Percentiles rank a stretch among this genome's conserved stretches.
These are phyloP conservation scores for Kitagawia praeruptora DNA, from an alignment of 129 eudicot genomes.

Conservation along the genomic window DNA sequence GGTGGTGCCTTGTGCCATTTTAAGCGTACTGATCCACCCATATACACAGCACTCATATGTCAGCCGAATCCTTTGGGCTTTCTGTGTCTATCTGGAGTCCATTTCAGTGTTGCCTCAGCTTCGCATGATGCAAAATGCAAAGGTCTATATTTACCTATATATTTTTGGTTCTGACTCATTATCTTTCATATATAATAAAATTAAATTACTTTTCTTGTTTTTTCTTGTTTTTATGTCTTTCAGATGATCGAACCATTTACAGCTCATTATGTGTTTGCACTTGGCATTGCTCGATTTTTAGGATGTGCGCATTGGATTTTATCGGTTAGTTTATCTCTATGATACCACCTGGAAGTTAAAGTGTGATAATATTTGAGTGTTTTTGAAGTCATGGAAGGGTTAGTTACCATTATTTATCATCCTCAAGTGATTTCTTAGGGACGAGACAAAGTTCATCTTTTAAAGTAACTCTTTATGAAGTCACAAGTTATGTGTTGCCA, in stretches of 20 bases:
- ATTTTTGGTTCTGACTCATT: background rate
- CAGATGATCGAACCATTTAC: constrained; percentile 94
- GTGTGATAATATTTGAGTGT: background rate
- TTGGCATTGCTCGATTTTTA: constrained; percentile 80
- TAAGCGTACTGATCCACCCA: constrained; percentile 58
- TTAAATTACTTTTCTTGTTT: background rate
- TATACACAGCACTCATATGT: constrained; percentile 27
- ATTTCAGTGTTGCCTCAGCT: constrained; percentile 89
- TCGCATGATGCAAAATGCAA: constrained; percentile 70
- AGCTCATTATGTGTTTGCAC: constrained; percentile 85
- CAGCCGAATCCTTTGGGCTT: constrained; percentile 60
- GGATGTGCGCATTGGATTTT: constrained; percentile 93
- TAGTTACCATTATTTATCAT: background rate
- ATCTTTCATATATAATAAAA: background rate
- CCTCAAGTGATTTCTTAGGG: background rate
- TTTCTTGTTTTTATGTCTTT: constrained; percentile 11
- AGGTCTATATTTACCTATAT: constrained; percentile 35
- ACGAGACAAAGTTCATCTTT: background rate
- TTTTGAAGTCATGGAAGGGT: background rate
- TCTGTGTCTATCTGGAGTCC: constrained; percentile 70
- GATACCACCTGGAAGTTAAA: background rate
- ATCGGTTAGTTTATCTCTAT: constrained; percentile 39
- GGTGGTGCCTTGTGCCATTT: constrained; percentile 59
- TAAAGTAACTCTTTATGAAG: background rate
- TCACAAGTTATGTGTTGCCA: background rate